These are phyloP conservation scores for Hapsidospora chrysogenum DNA, from an alignment of 495 filamentous ascomycete species.

Conservation along the genomic window DNA sequence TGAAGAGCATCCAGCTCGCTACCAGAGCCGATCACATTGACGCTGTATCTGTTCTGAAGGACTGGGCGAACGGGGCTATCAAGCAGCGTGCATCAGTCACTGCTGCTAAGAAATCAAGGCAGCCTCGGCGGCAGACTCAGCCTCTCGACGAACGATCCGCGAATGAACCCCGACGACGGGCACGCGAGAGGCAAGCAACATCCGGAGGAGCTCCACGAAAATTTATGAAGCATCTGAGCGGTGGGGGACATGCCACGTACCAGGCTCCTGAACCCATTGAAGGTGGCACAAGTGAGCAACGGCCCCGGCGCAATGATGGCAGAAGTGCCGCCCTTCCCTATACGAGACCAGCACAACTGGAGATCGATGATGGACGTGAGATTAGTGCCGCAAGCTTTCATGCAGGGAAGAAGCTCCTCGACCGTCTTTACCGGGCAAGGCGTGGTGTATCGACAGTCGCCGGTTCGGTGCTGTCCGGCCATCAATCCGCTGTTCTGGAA, in stretches of 20 bases:
- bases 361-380: conserved; percentile 17
- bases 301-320: not conserved
- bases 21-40: conserved; percentile 62
- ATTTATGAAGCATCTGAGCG: not conserved
- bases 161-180: too few species aligned
- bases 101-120: not conserved
- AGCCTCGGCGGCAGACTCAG: not conserved
- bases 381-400: conserved; percentile 13
- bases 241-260: not conserved
- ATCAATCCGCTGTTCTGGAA: too few species aligned
- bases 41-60: conserved; percentile 43
- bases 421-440: conserved; percentile 28
- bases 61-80: conserved; percentile 65
- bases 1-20: conserved; percentile 56
- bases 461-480: too few species aligned
- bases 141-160: not conserved
- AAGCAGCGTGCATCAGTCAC: not conserved
- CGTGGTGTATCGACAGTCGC: too few species aligned
- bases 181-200: not conserved
- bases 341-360: conserved; percentile 29
- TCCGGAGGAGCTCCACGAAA: not conserved
- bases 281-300: not conserved
- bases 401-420: conserved; percentile 25
- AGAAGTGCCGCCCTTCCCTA: conserved; percentile 2
- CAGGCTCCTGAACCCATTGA: too few species aligned